Evolutionary conservation across 1,284 basidiomycete species (phyloP).

Genomic region (Lignosus rhinocerotis): DNA sequence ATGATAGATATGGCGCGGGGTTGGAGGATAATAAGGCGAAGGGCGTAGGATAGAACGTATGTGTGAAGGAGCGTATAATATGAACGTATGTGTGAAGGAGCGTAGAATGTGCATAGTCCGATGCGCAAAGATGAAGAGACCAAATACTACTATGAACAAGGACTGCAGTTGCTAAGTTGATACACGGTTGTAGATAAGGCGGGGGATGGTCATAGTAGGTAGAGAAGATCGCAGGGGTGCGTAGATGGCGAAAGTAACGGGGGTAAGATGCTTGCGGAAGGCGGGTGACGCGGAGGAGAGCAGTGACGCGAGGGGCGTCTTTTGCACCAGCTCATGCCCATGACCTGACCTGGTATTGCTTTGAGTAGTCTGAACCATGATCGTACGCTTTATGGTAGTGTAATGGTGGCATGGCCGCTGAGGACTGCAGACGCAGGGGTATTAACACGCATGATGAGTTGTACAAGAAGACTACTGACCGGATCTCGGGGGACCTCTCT

Average conservation of each 20-base stretch:
- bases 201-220: not conserved
- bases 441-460: not conserved
- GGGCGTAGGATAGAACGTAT: too few relatives aligned
- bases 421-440: not conserved
- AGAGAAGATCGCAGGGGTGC: not conserved
- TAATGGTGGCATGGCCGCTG: conserved; percentile 9
- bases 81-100: too few relatives aligned
- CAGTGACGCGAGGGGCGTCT: not conserved
- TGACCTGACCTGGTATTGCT: conserved; percentile 9
- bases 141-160: too few relatives aligned
- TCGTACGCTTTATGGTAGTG: conserved; percentile 11
- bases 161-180: not conserved
- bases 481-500: conserved; percentile 15
- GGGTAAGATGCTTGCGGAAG: not conserved
- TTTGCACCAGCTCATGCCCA: conserved; percentile 10
- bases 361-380: not conserved
- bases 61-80: too few relatives aligned
- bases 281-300: not conserved
- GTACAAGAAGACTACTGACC: conserved; percentile 1
- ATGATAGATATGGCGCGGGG: too few relatives aligned
- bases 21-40: too few relatives aligned
- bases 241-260: not conserved
- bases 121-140: too few relatives aligned
- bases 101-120: too few relatives aligned
- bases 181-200: not conserved